Percentiles rank a stretch among this genome's conserved stretches.
Evolutionary conservation across 352 stramenopile genomes (phyloP).

Genomic region (Thalassiosira oceanica): DNA sequence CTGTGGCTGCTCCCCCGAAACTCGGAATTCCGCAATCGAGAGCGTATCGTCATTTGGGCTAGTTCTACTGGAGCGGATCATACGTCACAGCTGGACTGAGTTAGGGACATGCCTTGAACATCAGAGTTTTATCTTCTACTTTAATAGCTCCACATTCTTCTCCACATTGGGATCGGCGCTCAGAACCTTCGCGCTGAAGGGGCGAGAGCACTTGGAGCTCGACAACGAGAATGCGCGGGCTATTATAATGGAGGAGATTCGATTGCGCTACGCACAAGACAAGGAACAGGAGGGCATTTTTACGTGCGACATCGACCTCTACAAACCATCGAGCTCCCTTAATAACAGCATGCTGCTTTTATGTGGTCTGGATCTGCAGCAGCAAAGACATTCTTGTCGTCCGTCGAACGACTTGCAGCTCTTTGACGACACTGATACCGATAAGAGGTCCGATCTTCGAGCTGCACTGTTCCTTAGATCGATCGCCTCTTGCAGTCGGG

Average conservation of each 20-base stretch:
- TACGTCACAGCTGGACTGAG: slow-evolving; percentile 40
- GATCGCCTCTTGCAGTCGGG: slow-evolving; percentile 22
- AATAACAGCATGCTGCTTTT: slow-evolving; percentile 12
- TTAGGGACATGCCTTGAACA: slow-evolving; percentile 19
- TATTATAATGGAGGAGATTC: no score
- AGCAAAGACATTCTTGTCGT: neutral
- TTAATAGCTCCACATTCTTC: slow-evolving; percentile 29
- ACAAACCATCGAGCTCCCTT: slow-evolving; percentile 41
- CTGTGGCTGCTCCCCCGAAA: no score
- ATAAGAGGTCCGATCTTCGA: neutral
- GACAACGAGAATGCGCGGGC: neutral
- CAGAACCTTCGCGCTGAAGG: slow-evolving; percentile 12
- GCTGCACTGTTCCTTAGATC: slow-evolving; percentile 6
- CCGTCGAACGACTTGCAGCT: no score
- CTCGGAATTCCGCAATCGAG: no score
- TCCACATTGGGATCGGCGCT: slow-evolving; percentile 14
- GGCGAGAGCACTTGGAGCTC: slow-evolving; percentile 18
- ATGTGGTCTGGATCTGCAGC: neutral
- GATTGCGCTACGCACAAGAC: neutral
- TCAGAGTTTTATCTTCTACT: slow-evolving; percentile 28
- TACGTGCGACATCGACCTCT: slow-evolving; percentile 18
- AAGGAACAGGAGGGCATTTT: slow-evolving; percentile 1
- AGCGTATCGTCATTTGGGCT: slow-evolving; percentile 22
- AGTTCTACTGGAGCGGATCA: slow-evolving; percentile 27
- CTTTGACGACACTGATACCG: no score